Percentiles rank a stretch among this genome's conserved stretches.
Conservation (phyloP, 305 asterid genomes). For the Solanum hybrid region DNA sequence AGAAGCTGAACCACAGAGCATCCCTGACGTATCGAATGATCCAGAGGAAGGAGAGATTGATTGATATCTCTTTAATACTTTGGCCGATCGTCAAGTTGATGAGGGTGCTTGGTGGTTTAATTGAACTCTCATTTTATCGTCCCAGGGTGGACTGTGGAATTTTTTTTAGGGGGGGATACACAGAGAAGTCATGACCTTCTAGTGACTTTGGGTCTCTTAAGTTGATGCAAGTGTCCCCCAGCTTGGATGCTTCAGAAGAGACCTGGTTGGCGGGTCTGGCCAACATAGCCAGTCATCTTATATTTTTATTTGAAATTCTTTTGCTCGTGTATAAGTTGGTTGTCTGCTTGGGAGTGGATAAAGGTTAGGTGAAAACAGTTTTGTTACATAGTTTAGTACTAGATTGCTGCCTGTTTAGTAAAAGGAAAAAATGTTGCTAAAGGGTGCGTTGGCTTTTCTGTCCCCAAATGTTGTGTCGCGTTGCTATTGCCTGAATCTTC, state of each 20-base stretch:
- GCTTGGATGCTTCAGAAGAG: neutral
- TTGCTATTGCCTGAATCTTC: neutral
- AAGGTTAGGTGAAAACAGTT: neutral
- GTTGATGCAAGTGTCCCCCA: neutral
- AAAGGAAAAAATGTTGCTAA: neutral
- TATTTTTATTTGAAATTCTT: neutral
- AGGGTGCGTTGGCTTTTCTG: neutral
- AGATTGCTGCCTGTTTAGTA: neutral
- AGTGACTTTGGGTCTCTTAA: neutral
- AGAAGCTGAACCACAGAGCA: conserved; percentile 34
- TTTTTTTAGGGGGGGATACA: neutral
- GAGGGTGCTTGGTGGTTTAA: neutral
- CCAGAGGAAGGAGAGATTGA: conserved; percentile 86
- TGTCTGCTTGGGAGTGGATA: neutral
- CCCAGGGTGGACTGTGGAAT: neutral
- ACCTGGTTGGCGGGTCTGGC: neutral
- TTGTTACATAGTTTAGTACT: neutral
- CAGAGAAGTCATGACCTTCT: neutral
- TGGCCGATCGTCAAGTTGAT: neutral
- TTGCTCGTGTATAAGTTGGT: neutral
- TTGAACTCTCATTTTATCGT: neutral
- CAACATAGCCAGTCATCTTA: neutral
- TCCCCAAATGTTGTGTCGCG: too few species aligned
- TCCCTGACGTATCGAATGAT: conserved; percentile 18
- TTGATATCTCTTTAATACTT: conserved; percentile 7